Base-by-base conservation (phyloP, 768 basidiomycete genomes). In the Suillus bovinus region DNA sequence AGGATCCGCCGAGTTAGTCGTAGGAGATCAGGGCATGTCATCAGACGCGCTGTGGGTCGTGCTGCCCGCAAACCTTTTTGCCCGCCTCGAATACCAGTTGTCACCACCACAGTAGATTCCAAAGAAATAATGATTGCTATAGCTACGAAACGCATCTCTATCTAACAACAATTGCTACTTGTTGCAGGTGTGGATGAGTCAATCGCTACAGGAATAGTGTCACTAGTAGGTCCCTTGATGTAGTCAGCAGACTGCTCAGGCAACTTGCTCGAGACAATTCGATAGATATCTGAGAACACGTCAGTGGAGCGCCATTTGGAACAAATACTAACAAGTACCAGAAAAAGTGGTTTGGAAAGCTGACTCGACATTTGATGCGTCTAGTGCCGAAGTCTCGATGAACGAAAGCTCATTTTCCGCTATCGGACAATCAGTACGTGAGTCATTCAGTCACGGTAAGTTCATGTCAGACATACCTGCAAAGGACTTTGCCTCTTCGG, bases 321-420 rank as follows among this genome's bases (percentile, higher is more conserved):
- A 47, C 16, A 29, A 29, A 42, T 17, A 39, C 5, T 50, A 22
- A 53, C 34, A 38, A 86, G 58, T 55, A 94, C 95, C 95, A 49
- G 91, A 88, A 64, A 99, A 83, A 72, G 98, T 98, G 62, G 87
- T 94, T 76, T 99, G 95, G 88, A 99, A 99, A 57, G 96, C 97
- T 61, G 85, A 79, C 79, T 99, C 96, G 78, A 99, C 96, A 79
- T 98, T 97, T 58, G 94, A 96, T 70, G 96, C 94, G 87, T 99
- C 97, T 85, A 99, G 88, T 79, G 96, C 96, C 72, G 96, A 99
- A 64, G 96, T 99, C 83, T 99, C 96, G 67, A 99, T 96, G 83
- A 96, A 96, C 60, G 90, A 93, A 68, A 98, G 77, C 24, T 88
- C 88, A 71, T 96, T 94, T 79, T 96, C 94, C 69, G 91, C 94